Evolutionary conservation across 495 filamentous ascomycete species (phyloP).

Genomic region (Hypoxylon fuscum): DNA sequence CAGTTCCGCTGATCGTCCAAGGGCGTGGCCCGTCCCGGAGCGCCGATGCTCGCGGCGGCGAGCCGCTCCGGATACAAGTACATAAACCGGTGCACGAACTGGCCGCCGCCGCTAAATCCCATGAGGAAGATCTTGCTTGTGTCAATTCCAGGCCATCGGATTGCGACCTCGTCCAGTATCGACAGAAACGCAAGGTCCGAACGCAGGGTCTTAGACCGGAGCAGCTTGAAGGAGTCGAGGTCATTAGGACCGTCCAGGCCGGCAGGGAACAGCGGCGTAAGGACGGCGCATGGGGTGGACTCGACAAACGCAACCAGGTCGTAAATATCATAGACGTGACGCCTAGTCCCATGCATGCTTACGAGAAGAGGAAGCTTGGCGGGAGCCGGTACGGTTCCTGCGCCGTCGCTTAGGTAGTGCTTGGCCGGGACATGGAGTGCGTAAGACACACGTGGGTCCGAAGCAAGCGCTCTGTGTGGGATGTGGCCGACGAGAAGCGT

Average conservation of each 20-base stretch:
- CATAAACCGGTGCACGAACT: constrained; percentile 44
- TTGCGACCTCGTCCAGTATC: constrained; percentile 40
- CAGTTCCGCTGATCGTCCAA: constrained; percentile 32
- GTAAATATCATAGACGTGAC: constrained; percentile 24
- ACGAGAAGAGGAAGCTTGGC: constrained; percentile 40
- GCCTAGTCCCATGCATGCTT: constrained; percentile 36
- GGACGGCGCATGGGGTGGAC: constrained; percentile 29
- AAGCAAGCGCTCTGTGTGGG: constrained; percentile 29
- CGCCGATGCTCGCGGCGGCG: constrained; percentile 36
- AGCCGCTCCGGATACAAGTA: constrained; percentile 45
- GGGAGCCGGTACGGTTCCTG: constrained; percentile 6
- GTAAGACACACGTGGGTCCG: constrained; percentile 42
- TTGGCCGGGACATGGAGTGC: constrained; percentile 35
- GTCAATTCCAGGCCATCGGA: constrained; percentile 38
- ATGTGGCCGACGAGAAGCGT: constrained; percentile 35
- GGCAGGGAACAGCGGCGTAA: constrained; percentile 39
- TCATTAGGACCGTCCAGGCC: constrained; percentile 38
- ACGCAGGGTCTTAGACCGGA: constrained; percentile 32
- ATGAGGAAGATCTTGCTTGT: constrained; percentile 41
- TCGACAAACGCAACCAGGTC: constrained; percentile 37
- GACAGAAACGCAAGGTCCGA: constrained; percentile 34
- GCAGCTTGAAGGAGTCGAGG: constrained; percentile 38
- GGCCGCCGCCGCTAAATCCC: constrained; percentile 45
- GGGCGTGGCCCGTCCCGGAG: constrained; percentile 36
- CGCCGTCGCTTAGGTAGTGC: constrained; percentile 21